A percentile compares a stretch with the other conserved stretches of the same genome.
These are phyloP conservation scores for Coniophora puteana DNA, from an alignment of 1,284 basidiomycete species.

Conservation along the genomic window DNA sequence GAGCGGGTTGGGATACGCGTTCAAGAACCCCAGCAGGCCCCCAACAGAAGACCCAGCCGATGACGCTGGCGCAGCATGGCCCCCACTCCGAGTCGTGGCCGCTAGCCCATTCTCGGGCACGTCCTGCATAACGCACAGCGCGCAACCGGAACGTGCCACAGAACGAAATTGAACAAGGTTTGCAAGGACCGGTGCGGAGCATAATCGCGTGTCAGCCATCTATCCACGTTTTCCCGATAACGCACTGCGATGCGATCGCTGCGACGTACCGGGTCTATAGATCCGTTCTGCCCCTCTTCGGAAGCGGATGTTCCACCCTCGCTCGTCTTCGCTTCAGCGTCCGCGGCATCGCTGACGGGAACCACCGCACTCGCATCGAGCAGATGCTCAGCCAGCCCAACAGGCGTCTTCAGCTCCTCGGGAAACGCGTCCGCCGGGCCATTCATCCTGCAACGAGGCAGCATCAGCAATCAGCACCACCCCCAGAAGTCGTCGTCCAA, in stretches of 20 bases:
- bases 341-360: slow-evolving; percentile 18
- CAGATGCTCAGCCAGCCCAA: slow-evolving; percentile 59
- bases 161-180: no score
- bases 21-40: slow-evolving; percentile 41
- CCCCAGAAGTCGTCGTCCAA: slow-evolving; percentile 21
- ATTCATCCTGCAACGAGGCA: slow-evolving; percentile 18
- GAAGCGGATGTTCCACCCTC: slow-evolving; percentile 23
- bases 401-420: slow-evolving; percentile 55
- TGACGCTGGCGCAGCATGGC: slow-evolving; percentile 19
- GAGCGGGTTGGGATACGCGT: slow-evolving; percentile 41
- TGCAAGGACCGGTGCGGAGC: no score
- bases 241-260: slow-evolving; percentile 7
- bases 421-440: slow-evolving; percentile 59
- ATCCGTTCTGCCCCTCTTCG: slow-evolving; percentile 18
- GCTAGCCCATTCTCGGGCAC: slow-evolving; percentile 15
- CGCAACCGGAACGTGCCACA: no score
- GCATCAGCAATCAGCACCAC: no score
- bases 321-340: slow-evolving; percentile 25
- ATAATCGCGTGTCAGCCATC: slow-evolving; percentile 10
- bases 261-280: slow-evolving; percentile 16
- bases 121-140: slow-evolving; percentile 17
- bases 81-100: no score
- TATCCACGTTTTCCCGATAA: slow-evolving; percentile 8
- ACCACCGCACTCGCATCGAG: slow-evolving; percentile 35
- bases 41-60: slow-evolving; percentile 14